Evolutionary conservation across 169 alveolate genomes (phyloP).

Genomic region (Eimeria sp.): DNA sequence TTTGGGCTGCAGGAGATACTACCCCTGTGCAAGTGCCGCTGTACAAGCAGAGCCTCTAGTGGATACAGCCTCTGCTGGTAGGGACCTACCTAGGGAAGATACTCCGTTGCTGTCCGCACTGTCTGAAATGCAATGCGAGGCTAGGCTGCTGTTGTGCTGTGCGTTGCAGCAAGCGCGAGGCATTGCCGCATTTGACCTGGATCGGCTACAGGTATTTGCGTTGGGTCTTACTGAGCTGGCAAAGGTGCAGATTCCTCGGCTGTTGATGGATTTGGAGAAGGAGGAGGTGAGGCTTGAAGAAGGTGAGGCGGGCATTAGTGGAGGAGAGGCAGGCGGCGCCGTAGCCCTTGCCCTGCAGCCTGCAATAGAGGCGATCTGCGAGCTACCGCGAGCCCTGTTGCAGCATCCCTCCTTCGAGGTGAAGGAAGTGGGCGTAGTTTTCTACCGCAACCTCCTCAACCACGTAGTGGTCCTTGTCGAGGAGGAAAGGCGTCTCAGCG

Average conservation of each 20-base stretch:
- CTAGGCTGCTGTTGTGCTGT: background rate
- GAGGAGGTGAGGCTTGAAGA: slow-evolving; percentile 40
- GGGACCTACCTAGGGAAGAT: background rate
- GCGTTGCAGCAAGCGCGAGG: slow-evolving; percentile 58
- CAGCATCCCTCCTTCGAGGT: slow-evolving; percentile 73
- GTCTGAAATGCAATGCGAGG: background rate
- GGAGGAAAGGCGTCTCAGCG: slow-evolving; percentile 56
- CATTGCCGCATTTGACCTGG: slow-evolving; percentile 44
- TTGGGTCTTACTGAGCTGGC: slow-evolving; percentile 41
- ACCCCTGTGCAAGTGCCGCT: background rate
- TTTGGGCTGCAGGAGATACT: background rate
- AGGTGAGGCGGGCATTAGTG: background rate
- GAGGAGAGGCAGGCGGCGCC: background rate
- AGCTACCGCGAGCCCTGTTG: slow-evolving; percentile 61
- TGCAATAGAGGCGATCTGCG: slow-evolving; percentile 38
- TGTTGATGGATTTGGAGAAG: slow-evolving; percentile 14
- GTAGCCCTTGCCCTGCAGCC: slow-evolving; percentile 37
- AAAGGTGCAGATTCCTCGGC: slow-evolving; percentile 55
- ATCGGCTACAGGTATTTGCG: slow-evolving; percentile 41
- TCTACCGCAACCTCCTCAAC: slow-evolving; percentile 74
- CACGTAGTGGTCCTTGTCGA: slow-evolving; percentile 58
- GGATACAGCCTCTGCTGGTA: background rate
- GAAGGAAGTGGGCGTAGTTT: slow-evolving; percentile 58
- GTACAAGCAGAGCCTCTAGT: background rate
- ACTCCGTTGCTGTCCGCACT: background rate